These are phyloP conservation scores for Panicum miliaceum DNA, from an alignment of 176 grass and related monocot species.

Conservation along the genomic window DNA sequence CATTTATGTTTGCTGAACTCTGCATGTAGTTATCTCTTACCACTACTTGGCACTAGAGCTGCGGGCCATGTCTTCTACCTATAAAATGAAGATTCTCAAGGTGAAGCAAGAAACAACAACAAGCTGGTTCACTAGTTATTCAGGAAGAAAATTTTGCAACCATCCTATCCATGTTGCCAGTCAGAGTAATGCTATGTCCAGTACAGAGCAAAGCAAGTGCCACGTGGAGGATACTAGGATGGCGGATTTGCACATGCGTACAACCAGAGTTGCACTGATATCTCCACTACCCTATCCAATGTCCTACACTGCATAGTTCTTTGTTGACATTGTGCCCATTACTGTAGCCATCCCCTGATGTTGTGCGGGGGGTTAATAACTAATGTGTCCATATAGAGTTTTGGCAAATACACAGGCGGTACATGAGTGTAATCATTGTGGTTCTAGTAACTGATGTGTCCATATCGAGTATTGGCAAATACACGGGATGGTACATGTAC, in stretches of 20 bases:
- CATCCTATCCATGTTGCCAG: not conserved
- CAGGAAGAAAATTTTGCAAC: not conserved
- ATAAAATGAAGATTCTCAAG: not conserved
- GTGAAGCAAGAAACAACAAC: not conserved
- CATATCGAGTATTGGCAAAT: not conserved
- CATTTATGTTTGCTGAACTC: not conserved
- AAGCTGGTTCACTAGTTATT: not conserved
- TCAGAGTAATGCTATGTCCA: not conserved
- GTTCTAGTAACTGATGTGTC: conserved; percentile 3
- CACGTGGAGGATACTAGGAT: not conserved
- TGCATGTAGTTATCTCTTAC: not conserved
- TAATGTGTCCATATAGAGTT: not conserved
- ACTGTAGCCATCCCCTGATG: not conserved
- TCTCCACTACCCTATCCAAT: not conserved
- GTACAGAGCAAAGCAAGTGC: not conserved
- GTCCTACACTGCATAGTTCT: not conserved
- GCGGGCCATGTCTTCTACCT: not conserved
- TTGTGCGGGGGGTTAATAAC: not conserved
- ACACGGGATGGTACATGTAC: not conserved
- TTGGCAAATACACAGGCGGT: not conserved
- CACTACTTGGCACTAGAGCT: not conserved
- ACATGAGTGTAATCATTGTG: not conserved
- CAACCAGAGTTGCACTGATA: not conserved
- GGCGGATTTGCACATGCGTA: not conserved
- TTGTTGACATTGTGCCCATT: not conserved